Conservation (phyloP, 225 moss, liverwort and hornwort species). For the Physcomitrium patens region DNA sequence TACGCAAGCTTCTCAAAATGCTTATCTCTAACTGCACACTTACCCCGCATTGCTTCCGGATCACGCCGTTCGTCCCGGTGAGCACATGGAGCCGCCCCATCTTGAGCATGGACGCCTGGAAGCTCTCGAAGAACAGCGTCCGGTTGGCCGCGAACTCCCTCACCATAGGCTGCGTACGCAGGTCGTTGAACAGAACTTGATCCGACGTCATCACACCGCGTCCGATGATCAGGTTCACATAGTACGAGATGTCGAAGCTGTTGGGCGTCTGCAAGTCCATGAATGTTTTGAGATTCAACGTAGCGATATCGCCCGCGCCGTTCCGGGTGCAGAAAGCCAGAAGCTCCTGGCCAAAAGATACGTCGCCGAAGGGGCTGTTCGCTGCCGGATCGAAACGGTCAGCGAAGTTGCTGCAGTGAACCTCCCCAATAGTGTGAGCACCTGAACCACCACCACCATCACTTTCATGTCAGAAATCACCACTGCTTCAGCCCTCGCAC, state of each 20-base stretch:
- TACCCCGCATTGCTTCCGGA: conserved; percentile 40
- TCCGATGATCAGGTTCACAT: conserved; percentile 2
- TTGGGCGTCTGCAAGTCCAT: conserved; percentile 21
- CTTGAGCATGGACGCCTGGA: conserved; percentile 25
- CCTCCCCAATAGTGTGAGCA: conserved; percentile 32
- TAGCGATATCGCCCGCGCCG: conserved; percentile 14
- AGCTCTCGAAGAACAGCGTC: conserved; percentile 20
- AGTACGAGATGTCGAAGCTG: conserved; percentile 25
- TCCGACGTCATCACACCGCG: conserved; percentile 27
- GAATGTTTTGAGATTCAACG: conserved; percentile 10
- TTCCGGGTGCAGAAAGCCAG: conserved; percentile 21
- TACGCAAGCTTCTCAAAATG: too few relatives aligned
- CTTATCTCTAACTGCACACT: background rate
- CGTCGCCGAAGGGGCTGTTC: conserved; percentile 16
- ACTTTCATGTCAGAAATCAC: background rate
- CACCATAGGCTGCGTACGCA: conserved; percentile 23
- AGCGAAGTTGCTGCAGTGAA: conserved; percentile 27
- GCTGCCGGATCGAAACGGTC: conserved; percentile 6
- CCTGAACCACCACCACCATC: background rate
- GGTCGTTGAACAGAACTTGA: conserved; percentile 33
- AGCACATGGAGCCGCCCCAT: conserved; percentile 35
- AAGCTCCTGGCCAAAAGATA: conserved; percentile 11
- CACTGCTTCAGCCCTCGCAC: too few relatives aligned
- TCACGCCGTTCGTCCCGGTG: conserved; percentile 37
- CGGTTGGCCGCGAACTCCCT: background rate